Evolutionary conservation across 106 monocot genomes (phyloP).

Genomic region (Dendrobium chrysotoxum): DNA sequence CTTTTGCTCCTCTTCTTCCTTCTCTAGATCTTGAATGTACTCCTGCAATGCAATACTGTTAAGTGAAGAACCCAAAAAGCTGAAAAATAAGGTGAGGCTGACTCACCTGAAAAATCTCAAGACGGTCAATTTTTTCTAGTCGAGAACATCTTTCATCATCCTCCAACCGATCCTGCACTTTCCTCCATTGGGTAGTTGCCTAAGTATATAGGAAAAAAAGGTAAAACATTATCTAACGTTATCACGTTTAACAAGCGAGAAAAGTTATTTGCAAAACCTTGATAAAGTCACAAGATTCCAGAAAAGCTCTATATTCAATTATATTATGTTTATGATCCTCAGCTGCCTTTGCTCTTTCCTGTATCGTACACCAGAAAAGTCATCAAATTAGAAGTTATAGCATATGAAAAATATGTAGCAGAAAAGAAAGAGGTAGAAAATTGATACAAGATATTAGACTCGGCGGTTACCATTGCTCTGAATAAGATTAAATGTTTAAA

Average conservation of each 20-base stretch:
- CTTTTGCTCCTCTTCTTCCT: constrained; percentile 90
- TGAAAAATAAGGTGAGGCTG: constrained; percentile 2
- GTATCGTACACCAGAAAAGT: background rate
- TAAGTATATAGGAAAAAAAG: constrained; percentile 17
- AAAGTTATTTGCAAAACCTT: constrained; percentile 41
- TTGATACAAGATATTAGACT: background rate
- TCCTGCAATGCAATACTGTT: constrained; percentile 36
- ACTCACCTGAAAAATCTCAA: constrained; percentile 88
- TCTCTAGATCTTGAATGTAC: constrained; percentile 86
- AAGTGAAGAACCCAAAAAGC: background rate
- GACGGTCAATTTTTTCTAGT: constrained; percentile 86
- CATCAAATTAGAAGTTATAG: background rate
- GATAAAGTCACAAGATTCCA: constrained; percentile 92
- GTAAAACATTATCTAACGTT: background rate
- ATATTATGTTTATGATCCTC: constrained; percentile 84
- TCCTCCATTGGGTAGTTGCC: constrained; percentile 89
- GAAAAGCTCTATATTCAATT: constrained; percentile 73
- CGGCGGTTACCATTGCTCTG: background rate
- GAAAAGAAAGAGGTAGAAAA: background rate
- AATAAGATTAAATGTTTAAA: constrained; percentile 1
- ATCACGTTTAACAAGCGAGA: background rate
- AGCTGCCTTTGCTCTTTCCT: constrained; percentile 84
- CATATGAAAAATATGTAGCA: background rate
- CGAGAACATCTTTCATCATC: constrained; percentile 90
- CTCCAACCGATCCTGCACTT: constrained; percentile 86